Percentiles rank a stretch among this genome's conserved stretches.
Evolutionary conservation across 2,329 filamentous ascomycete species (phyloP).

Genomic region (Fusarium floridanum): DNA sequence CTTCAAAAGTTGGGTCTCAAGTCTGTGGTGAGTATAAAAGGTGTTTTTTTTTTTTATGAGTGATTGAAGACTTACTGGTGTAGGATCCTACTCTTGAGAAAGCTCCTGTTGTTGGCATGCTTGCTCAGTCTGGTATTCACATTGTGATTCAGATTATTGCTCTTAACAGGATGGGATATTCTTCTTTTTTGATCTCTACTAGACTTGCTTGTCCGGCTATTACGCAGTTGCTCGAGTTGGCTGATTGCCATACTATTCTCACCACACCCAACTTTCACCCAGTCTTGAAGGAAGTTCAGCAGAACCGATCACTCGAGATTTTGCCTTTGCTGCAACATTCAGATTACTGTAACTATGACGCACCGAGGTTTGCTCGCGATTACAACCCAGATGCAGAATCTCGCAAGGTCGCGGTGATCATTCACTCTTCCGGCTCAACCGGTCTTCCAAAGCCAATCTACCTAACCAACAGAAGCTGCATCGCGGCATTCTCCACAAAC

Average conservation of each 20-base stretch:
- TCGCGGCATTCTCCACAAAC: conserved; percentile 60
- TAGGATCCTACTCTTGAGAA: conserved; percentile 28
- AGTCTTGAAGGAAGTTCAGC: conserved; percentile 28
- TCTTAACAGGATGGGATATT: conserved; percentile 37
- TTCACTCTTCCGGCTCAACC: conserved; percentile 65
- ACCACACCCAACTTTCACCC: conserved; percentile 35
- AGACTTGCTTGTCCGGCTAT: conserved; percentile 36
- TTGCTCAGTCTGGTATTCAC: conserved; percentile 37
- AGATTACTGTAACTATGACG: conserved; percentile 20
- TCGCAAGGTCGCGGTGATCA: conserved; percentile 35
- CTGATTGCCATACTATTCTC: conserved; percentile 27
- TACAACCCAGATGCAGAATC: conserved; percentile 32
- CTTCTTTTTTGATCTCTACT: conserved; percentile 41
- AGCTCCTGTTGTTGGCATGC: conserved; percentile 39
- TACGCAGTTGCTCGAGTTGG: conserved; percentile 27
- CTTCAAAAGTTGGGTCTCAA: conserved; percentile 27
- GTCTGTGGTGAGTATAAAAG: conserved; percentile 24
- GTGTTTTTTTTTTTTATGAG: too few relatives aligned
- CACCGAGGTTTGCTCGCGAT: conserved; percentile 31
- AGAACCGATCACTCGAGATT: conserved; percentile 22
- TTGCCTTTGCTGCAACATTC: conserved; percentile 21
- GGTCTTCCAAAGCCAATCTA: conserved; percentile 74
- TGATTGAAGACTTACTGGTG: not conserved
- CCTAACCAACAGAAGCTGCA: conserved; percentile 64
- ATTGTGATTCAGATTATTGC: conserved; percentile 39